phyloP scores from a whole-genome alignment of 371 early-diverging fungal species.

The Syncephalis fuscata region DNA sequence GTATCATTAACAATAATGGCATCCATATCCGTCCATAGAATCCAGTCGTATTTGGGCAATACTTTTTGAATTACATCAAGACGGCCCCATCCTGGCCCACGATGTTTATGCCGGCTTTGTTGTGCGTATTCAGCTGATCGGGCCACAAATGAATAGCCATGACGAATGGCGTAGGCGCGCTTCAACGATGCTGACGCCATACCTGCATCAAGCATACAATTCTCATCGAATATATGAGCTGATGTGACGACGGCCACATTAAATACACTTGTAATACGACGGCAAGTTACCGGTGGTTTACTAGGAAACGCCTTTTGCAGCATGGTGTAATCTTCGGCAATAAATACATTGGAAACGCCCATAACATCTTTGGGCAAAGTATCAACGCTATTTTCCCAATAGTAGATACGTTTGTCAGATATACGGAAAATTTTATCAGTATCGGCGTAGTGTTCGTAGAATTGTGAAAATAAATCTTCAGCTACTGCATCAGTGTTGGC shows the following conservation, averaged over 20 bases:
- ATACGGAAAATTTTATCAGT: neutral
- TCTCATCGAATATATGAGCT: constrained; percentile 31
- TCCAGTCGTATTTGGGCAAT: constrained; percentile 43
- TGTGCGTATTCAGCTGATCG: constrained; percentile 40
- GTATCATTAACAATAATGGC: constrained; percentile 32
- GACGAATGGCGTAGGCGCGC: constrained; percentile 26
- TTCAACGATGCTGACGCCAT: constrained; percentile 31
- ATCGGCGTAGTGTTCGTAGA: too few relatives aligned
- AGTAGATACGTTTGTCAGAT: neutral
- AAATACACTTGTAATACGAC: neutral
- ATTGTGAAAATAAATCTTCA: too few relatives aligned
- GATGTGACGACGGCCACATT: constrained; percentile 32
- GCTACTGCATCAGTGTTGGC: neutral
- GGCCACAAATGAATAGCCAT: constrained; percentile 39
- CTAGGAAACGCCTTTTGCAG: neutral
- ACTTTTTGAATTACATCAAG: constrained; percentile 38
- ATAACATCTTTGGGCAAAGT: neutral
- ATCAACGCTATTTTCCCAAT: constrained; percentile 2
- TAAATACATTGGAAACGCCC: constrained; percentile 1
- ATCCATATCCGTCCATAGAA: constrained; percentile 53
- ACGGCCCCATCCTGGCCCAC: constrained; percentile 40
- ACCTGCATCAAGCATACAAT: constrained; percentile 44
- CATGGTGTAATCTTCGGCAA: neutral
- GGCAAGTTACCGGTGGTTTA: neutral
- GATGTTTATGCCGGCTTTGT: constrained; percentile 20